A percentile compares a stretch with the other conserved stretches of the same genome.
Conservation (phyloP, 257 asterid species). For the Plantago major region DNA sequence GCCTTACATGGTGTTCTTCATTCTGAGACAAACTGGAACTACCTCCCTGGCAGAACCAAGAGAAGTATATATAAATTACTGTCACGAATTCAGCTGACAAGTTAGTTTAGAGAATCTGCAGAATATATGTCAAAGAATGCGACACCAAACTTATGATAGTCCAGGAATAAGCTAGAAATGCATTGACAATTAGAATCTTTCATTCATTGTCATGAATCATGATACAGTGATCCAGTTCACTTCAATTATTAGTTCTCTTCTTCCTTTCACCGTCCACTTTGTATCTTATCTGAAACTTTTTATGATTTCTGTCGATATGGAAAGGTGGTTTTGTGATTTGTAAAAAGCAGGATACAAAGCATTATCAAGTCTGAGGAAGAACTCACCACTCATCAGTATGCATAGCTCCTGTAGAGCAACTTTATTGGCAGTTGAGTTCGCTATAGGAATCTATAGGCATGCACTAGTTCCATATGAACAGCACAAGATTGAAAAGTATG, state of each 20-base stretch:
- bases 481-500: too few relatives aligned
- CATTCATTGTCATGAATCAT: conserved; percentile 4
- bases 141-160: conserved; percentile 13
- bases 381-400: too few relatives aligned
- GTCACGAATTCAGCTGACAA: conserved; percentile 22
- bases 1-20: conserved; percentile 16
- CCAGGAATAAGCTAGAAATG: conserved; percentile 27
- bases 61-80: conserved; percentile 6
- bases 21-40: not conserved
- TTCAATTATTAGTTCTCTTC: not conserved
- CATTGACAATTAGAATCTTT: conserved; percentile 12
- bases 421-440: too few relatives aligned
- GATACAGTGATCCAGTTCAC: not conserved
- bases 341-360: too few relatives aligned
- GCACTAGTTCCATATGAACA: too few relatives aligned
- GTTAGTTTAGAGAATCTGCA: conserved; percentile 25
- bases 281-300: not conserved
- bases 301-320: too few relatives aligned
- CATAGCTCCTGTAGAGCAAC: too few relatives aligned
- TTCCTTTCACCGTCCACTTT: not conserved
- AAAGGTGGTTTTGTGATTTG: too few relatives aligned
- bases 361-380: too few relatives aligned
- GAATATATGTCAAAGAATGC: conserved; percentile 8
- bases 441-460: too few relatives aligned
- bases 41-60: conserved; percentile 14